phyloP scores from a whole-genome alignment of 2,329 filamentous ascomycete species.

The Pseudohalonectria lignicola region DNA sequence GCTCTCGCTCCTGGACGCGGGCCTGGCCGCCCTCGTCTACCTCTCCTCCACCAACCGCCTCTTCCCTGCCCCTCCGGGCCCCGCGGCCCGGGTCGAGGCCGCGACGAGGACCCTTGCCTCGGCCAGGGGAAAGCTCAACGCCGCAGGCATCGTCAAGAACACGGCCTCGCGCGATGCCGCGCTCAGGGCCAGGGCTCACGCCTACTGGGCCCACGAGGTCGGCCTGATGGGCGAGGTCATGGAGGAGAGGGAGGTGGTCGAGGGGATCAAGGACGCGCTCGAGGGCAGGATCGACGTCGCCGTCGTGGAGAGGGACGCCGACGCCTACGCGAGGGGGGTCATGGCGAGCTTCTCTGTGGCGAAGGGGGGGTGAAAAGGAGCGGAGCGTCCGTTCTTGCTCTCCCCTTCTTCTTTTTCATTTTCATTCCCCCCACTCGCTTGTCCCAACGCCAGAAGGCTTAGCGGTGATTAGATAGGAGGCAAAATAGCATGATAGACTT shows the following conservation, averaged over 20 bases:
- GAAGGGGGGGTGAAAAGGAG: background rate
- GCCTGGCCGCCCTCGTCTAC: slow-evolving; percentile 58
- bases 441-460: too few species aligned
- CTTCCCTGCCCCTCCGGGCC: slow-evolving; percentile 50
- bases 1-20: slow-evolving; percentile 53
- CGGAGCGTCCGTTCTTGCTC: too few species aligned
- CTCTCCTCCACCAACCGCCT: slow-evolving; percentile 71
- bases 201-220: slow-evolving; percentile 76
- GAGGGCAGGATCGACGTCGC: slow-evolving; percentile 52
- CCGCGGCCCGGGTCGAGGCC: slow-evolving; percentile 56
- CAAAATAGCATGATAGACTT: too few species aligned
- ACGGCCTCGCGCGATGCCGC: slow-evolving; percentile 63
- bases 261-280: slow-evolving; percentile 58
- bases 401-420: too few species aligned
- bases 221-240: slow-evolving; percentile 62
- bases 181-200: slow-evolving; percentile 52
- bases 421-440: too few species aligned
- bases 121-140: slow-evolving; percentile 57
- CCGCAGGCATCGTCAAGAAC: slow-evolving; percentile 68
- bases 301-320: slow-evolving; percentile 51
- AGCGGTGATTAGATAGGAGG: too few species aligned
- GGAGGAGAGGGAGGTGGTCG: slow-evolving; percentile 66
- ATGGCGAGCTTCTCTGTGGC: background rate
- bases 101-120: slow-evolving; percentile 44
- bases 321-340: slow-evolving; percentile 42